Evolutionary conservation across 805 yeast genomes (phyloP), one percentile per base, ranked within the genome.

Genomic region (Saccharomycopsis fibuligera): DNA sequence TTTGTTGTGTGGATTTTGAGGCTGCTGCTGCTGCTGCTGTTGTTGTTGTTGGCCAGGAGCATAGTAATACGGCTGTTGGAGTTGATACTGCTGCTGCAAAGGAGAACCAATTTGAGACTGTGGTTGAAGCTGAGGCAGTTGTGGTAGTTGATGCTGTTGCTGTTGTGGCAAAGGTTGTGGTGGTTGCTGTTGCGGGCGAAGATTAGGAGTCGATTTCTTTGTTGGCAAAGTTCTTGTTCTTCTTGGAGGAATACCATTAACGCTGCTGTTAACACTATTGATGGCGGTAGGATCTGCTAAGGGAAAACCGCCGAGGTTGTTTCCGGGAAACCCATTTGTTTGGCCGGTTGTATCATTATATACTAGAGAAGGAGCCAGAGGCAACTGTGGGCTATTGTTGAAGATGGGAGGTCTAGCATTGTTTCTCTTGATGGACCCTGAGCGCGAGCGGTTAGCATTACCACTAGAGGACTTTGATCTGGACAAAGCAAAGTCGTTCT

Each of bases 151-250:
- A 19, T 36, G 41, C 3, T 27, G 35, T 22, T 41, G 37, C 9
- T 35, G 46, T 19, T 41, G 17, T 21, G 31, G 50, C n/a, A 14
- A 12, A 35, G 19, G 25, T 29, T 19, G 36, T 4, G 40, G 14
- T 12, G 16, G 14, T 45, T 39, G 44, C 22, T 30, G 39, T 23
- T 43, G 39, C n/a, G 33, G 40, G 8, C 23, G 37, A 39, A 35
- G 30, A 30, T 29, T 25, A 25, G 41, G 30, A 2, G 47, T 24
- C 3, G 36, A 19, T 24, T 41, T 43, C 16, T 43, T 39, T 5
- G 44, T 33, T 3, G 50, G 53, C 21, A 49, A 22, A 12, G 53
- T 49, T n/a, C 47, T 23, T 24, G 35, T 44, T 44, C 48, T 35
- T 19, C 17, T 17, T 17, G 41, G 41, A 21, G 17, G 6, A 6